Base-by-base conservation (phyloP, 495 filamentous ascomycete genomes). In the Penicillium subrubescens region DNA sequence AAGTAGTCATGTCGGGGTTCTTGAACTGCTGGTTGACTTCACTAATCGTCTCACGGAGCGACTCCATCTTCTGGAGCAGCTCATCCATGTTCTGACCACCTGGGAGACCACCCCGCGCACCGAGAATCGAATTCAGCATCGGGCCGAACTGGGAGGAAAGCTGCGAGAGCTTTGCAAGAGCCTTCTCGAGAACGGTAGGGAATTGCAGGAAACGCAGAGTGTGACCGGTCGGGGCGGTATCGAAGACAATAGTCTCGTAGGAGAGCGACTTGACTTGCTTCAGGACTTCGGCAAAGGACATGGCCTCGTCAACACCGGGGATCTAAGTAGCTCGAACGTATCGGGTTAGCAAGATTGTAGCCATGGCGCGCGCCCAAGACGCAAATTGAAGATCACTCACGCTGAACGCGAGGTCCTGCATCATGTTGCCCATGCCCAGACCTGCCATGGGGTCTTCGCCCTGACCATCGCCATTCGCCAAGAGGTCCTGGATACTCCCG, bases 261-360 rank as follows among this genome's bases (percentile, higher is more conserved):
- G 92, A 96, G 65, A 98, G 89, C n/a, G 92, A 96, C 79, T 98
- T 98, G 81, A 99, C 95, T 80, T 99, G 96, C 79, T 99, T 98
- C 63, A 98, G 86, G 54, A 98, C 95, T 80, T 98, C 95, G 71
- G 95, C 95, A 72, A 98, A 99, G 55, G 95, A 97, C 96, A 98
- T 98, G 72, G 95, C 95, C 78, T 99, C 95, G 76, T 99, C 95
- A 61, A 99, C 94, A 77, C 95, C 95, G 57, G 95, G 95, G 48
- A 99, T 98, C 93, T 97, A 33, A 19, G 29, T 17, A 34, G 17
- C 55, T 37, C 55, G 25, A 62, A 46, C n/a, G 25, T 4, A n/a
- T 27, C 56, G 23, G 31, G 15, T 34, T 34, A 56, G 31, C 53
- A 48, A 23, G 19, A 48, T 25, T 25, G 44, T 48, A 12, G 2